Conservation (phyloP, 2,329 filamentous ascomycete genomes). For the Xylaria hypoxylon region DNA sequence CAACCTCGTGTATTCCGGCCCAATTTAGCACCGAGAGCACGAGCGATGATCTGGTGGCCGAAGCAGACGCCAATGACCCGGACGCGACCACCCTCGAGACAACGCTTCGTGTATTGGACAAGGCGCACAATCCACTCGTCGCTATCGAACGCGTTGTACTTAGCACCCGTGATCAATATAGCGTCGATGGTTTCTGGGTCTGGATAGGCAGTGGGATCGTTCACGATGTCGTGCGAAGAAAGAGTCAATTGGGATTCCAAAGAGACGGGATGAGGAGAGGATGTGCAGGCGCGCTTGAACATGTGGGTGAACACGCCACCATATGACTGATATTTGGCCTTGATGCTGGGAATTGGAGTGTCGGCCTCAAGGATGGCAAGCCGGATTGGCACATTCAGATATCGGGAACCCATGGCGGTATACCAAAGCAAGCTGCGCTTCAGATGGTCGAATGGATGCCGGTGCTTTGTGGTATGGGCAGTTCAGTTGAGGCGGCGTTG, state of each 20-base stretch:
- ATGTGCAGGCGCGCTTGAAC: constrained; percentile 64
- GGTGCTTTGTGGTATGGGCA: not conserved
- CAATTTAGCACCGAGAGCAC: constrained; percentile 76
- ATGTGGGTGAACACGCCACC: constrained; percentile 75
- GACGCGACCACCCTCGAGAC: constrained; percentile 71
- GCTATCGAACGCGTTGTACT: constrained; percentile 78
- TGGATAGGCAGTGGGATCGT: constrained; percentile 74
- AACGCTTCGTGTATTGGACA: constrained; percentile 72
- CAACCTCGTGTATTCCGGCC: constrained; percentile 76
- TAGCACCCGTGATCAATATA: constrained; percentile 82
- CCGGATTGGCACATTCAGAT: constrained; percentile 65
- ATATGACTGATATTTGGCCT: constrained; percentile 77
- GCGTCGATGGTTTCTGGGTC: constrained; percentile 80
- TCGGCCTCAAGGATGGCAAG: constrained; percentile 93
- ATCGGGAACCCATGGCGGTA: constrained; percentile 48
- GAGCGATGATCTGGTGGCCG: constrained; percentile 85
- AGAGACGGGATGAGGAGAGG: constrained; percentile 56
- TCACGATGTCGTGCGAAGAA: constrained; percentile 77
- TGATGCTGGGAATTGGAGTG: constrained; percentile 74
- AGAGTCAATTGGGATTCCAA: constrained; percentile 66
- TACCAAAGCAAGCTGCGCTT: not conserved
- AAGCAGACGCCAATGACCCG: constrained; percentile 86
- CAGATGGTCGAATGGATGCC: not conserved
- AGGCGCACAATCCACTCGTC: constrained; percentile 81
- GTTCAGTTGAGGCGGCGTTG: constrained; percentile 5